Percentiles rank a stretch among this genome's conserved stretches.
phyloP scores from a whole-genome alignment of 768 basidiomycete species.

The Wakefieldia striispora region DNA sequence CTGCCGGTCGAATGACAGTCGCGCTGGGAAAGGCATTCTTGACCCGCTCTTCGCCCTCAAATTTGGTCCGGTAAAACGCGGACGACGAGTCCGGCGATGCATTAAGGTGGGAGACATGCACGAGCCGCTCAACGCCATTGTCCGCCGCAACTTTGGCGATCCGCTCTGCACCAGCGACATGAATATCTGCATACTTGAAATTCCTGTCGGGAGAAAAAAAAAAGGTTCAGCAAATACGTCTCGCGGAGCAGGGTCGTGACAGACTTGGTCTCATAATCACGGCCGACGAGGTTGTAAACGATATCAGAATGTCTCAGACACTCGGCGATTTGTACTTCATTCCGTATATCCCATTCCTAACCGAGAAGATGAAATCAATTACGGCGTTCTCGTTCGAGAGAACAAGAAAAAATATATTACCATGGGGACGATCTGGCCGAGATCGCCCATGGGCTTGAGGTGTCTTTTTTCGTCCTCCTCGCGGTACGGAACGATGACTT shows the following conservation, averaged over 20 bases:
- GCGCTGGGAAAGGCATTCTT: conserved; percentile 79
- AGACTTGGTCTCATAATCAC: conserved; percentile 95
- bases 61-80: conserved; percentile 85
- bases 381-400: background rate
- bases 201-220: conserved; percentile 54
- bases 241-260: conserved; percentile 22
- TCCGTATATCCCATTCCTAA: conserved; percentile 95
- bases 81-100: conserved; percentile 78
- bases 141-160: conserved; percentile 84
- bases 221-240: conserved; percentile 12
- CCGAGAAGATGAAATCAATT: conserved; percentile 22
- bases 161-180: conserved; percentile 76
- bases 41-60: conserved; percentile 85
- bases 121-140: conserved; percentile 75
- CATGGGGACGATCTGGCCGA: conserved; percentile 95
- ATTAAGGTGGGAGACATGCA: conserved; percentile 96
- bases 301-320: conserved; percentile 93
- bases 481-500: conserved; percentile 92
- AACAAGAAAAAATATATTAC: conserved; percentile 42
- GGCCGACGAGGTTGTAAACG: conserved; percentile 93
- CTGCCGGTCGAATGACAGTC: conserved; percentile 82
- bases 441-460: conserved; percentile 91
- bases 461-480: conserved; percentile 91
- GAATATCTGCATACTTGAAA: conserved; percentile 78
- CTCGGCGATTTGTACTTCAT: conserved; percentile 88